Evolutionary conservation across 192 early-diverging fungal genomes (phyloP), one percentile per base, ranked within the genome.

Genomic region (Coemansia sp.): DNA sequence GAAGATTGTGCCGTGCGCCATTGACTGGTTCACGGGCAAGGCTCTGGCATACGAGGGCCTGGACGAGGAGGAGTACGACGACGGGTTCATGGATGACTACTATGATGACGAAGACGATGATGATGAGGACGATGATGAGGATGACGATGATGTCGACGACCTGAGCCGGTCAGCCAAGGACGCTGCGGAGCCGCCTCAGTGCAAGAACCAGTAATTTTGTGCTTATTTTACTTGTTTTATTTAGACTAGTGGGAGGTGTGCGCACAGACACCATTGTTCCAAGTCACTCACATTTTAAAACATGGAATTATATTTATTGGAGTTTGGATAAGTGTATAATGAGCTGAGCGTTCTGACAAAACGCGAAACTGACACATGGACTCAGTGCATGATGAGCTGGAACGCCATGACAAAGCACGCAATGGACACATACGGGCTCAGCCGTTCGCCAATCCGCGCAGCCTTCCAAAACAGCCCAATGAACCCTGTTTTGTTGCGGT

Each of bases 1-100:
- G 60, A 96, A 93, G 83, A 82, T 99, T 63, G 88, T 99, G 48
- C 95, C 97, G 58, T 87, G 86, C 71, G 97, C 97, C 53, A 76
- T 98, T 61, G 94, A 98, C 83, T 99, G 93, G 91, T 99, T 98
- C 84, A 98, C 97, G 18, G 97, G 97, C 71, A 90, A 93, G 76
- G 97, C 97, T 46, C 83, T 98, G 40, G 86, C 89, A 61, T 92
- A 90, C 78, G 81, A 77, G 63, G 74, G 71, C 10, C 66, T 79
- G 18, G 74, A 68, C 23, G 68, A 74, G 26, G 67, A 74, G 3
- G 60, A 75, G 31, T 64, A 68, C 36, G 81, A 82, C 23, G 75
- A 77, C 26, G 68, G 61, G 61, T 58, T 68, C 57, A 63, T 66
- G 58, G 75, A 74, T 44, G 60, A 74, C 67, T 74, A 82, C 69